These are phyloP conservation scores for Penicillium herquei DNA, from an alignment of 495 filamentous ascomycete species.

Conservation along the genomic window DNA sequence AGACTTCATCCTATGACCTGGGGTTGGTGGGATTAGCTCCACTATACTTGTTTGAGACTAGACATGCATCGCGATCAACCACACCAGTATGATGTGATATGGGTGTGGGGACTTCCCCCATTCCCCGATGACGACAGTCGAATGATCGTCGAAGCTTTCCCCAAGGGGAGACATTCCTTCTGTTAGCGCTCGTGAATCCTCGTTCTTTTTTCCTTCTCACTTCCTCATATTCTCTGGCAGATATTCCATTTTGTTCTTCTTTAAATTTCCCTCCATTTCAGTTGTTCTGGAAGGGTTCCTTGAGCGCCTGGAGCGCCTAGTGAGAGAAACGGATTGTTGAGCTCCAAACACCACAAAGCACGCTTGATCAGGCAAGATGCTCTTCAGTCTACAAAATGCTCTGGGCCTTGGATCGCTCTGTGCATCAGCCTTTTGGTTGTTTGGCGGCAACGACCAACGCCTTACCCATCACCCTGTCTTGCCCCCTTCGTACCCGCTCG, in stretches of 20 bases:
- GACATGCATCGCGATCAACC: background rate
- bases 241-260: too few relatives aligned
- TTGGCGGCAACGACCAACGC: constrained; percentile 10
- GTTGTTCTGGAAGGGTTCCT: too few relatives aligned
- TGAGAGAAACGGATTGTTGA: background rate
- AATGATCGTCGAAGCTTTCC: constrained; percentile 3
- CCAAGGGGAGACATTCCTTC: background rate
- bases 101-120: background rate
- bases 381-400: constrained; percentile 16
- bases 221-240: background rate
- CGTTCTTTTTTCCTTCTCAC: background rate
- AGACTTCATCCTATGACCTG: background rate
- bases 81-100: background rate
- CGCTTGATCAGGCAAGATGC: constrained; percentile 22
- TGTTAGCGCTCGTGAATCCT: background rate
- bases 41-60: constrained; percentile 6
- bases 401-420: constrained; percentile 27
- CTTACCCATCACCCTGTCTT: constrained; percentile 24
- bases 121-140: constrained; percentile 9
- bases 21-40: constrained; percentile 5
- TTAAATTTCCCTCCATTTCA: too few relatives aligned
- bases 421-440: constrained; percentile 18
- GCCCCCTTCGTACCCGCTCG: constrained; percentile 50
- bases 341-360: background rate
- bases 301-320: too few relatives aligned